A percentile compares a stretch with the other conserved stretches of the same genome.
These are phyloP conservation scores for Dinochytrium kinnereticum DNA, from an alignment of 371 early-diverging fungal species.

Conservation along the genomic window DNA sequence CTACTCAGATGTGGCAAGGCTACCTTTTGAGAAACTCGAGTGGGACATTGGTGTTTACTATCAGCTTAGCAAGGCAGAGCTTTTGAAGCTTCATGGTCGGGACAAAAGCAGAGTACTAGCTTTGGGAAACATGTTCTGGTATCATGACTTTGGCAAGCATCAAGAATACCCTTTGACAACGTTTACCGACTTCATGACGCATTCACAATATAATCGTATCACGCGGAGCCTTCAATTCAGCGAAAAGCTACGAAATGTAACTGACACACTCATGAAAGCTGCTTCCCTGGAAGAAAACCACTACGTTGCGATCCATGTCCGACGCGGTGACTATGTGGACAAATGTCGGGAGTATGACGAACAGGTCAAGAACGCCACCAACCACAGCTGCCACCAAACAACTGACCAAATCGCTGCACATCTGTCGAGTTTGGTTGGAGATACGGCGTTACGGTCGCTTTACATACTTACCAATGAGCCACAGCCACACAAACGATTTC, in stretches of 20 bases:
- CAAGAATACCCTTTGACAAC: slow-evolving; percentile 28
- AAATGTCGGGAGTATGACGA: slow-evolving; percentile 34
- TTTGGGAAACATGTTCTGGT: slow-evolving; percentile 42
- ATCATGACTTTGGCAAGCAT: slow-evolving; percentile 40
- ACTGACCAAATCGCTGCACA: background rate
- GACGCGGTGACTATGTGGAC: slow-evolving; percentile 43
- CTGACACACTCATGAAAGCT: background rate
- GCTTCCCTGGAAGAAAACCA: background rate
- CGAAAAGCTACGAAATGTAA: slow-evolving; percentile 15
- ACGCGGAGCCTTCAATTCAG: slow-evolving; percentile 14
- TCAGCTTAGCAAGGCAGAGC: slow-evolving; percentile 20
- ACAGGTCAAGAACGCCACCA: background rate
- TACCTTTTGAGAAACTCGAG: slow-evolving; percentile 29
- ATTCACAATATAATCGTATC: slow-evolving; percentile 33
- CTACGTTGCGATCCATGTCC: slow-evolving; percentile 39
- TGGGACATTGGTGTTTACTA: slow-evolving; percentile 30
- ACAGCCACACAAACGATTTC: too few relatives aligned
- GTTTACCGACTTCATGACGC: slow-evolving; percentile 27
- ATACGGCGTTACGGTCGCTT: too few relatives aligned
- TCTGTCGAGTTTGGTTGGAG: background rate
- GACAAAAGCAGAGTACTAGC: slow-evolving; percentile 33
- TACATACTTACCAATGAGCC: too few relatives aligned
- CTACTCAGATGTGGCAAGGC: slow-evolving; percentile 23
- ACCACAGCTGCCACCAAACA: background rate
- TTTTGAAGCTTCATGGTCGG: slow-evolving; percentile 28